Conservation (phyloP, 1,284 basidiomycete species). For the Ceratobasidium sp. region DNA sequence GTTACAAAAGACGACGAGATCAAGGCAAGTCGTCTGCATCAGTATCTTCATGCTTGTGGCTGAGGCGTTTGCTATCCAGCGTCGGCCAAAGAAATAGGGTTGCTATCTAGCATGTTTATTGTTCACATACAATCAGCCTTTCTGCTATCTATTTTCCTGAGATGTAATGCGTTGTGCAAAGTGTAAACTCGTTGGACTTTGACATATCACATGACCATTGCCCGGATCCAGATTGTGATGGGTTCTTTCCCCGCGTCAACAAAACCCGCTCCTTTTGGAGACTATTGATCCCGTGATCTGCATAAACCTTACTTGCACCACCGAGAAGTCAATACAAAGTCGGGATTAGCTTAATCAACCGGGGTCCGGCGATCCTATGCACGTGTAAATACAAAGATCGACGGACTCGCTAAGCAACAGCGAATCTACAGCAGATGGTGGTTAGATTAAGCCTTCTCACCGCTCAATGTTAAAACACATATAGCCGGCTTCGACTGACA, state of each 20-base stretch:
- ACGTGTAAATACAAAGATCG: no score
- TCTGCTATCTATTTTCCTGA: neutral
- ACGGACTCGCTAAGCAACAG: no score
- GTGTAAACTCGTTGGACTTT: neutral
- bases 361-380: no score
- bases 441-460: no score
- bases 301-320: constrained; percentile 9
- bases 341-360: no score
- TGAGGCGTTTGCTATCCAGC: neutral
- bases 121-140: neutral
- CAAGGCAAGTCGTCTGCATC: constrained; percentile 49
- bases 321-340: no score
- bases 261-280: neutral
- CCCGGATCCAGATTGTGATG: neutral
- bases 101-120: neutral
- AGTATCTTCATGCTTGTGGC: neutral
- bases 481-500: no score
- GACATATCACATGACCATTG: neutral
- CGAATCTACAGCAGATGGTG: no score
- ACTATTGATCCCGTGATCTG: constrained; percentile 8
- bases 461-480: no score
- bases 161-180: neutral
- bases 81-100: constrained; percentile 33
- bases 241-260: neutral
- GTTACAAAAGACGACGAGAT: constrained; percentile 90